Percentiles rank a stretch among this genome's conserved stretches.
Evolutionary conservation across 1,284 basidiomycete genomes (phyloP).

Genomic region (Cryptococcus sp.): DNA sequence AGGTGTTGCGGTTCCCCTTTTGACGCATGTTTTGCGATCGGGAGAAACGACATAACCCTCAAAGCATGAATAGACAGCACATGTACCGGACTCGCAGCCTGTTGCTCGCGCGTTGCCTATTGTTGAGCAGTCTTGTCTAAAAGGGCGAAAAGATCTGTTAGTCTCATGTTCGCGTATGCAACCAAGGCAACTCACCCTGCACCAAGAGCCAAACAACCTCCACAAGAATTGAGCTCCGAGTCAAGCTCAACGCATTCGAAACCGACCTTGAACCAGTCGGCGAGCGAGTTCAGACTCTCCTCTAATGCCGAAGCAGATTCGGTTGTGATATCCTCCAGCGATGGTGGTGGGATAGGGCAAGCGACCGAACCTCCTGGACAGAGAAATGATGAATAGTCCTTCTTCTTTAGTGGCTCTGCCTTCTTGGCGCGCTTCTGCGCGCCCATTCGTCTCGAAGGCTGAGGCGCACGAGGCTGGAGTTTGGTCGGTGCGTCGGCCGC

Average conservation of each 20-base stretch:
- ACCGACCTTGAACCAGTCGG: slow-evolving; percentile 54
- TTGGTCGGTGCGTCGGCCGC: slow-evolving; percentile 29
- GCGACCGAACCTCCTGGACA: slow-evolving; percentile 50
- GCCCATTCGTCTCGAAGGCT: slow-evolving; percentile 48
- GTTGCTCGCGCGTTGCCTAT: slow-evolving; percentile 49
- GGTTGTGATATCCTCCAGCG: slow-evolving; percentile 28
- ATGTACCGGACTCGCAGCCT: slow-evolving; percentile 46
- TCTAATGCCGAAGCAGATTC: slow-evolving; percentile 33
- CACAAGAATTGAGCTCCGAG: slow-evolving; percentile 51
- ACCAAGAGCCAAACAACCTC: slow-evolving; percentile 51
- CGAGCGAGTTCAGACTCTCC: slow-evolving; percentile 39
- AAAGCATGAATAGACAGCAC: slow-evolving; percentile 49
- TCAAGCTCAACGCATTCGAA: slow-evolving; percentile 55
- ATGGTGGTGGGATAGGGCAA: slow-evolving; percentile 41
- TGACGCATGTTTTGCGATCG: slow-evolving; percentile 45
- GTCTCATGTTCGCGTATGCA: neutral
- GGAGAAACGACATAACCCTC: slow-evolving; percentile 48
- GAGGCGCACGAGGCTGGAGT: slow-evolving; percentile 41
- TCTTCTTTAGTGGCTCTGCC: slow-evolving; percentile 40
- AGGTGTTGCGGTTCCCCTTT: slow-evolving; percentile 33
- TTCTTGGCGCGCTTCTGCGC: slow-evolving; percentile 36
- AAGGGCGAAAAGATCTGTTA: neutral
- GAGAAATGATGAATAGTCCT: slow-evolving; percentile 54
- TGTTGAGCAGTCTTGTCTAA: slow-evolving; percentile 52
- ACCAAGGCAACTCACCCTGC: slow-evolving; percentile 44